Evolutionary conservation across 371 early-diverging fungal genomes (phyloP).

Genomic region (Apophysomyces elegans): DNA sequence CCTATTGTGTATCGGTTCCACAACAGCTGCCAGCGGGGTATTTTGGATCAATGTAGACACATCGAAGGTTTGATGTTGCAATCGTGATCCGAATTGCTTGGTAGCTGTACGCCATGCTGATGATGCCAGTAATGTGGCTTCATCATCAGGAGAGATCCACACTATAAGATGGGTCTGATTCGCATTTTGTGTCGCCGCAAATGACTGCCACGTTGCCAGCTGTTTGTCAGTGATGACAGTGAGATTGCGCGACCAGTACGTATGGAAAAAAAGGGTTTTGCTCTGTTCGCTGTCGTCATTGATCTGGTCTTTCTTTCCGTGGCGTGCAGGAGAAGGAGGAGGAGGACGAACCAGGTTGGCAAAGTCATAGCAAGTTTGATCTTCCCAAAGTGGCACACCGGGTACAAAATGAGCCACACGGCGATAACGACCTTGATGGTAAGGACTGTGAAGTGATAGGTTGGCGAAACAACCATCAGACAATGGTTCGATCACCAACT

Average conservation of each 20-base stretch:
- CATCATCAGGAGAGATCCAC: constrained; percentile 45
- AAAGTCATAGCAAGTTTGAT: constrained; percentile 54
- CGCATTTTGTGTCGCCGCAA: constrained; percentile 47
- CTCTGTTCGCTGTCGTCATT: constrained; percentile 11
- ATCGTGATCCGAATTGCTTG: constrained; percentile 11
- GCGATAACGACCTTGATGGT: constrained; percentile 26
- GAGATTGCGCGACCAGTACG: constrained; percentile 15
- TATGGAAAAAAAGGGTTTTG: constrained; percentile 35
- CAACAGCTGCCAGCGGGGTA: constrained; percentile 23
- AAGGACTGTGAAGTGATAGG: constrained; percentile 9
- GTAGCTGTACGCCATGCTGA: constrained; percentile 26
- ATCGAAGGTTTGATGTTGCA: constrained; percentile 5
- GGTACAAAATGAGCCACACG: constrained; percentile 42
- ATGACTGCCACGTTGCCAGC: constrained; percentile 44
- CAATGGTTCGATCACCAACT: constrained; percentile 34
- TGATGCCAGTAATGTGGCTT: constrained; percentile 18
- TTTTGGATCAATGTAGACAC: background rate
- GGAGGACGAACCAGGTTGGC: constrained; percentile 32
- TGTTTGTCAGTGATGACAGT: constrained; percentile 36
- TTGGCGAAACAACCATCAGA: constrained; percentile 13
- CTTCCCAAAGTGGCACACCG: constrained; percentile 50
- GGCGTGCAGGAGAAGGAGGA: too few relatives aligned
- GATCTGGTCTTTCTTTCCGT: background rate
- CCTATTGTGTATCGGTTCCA: constrained; percentile 1
- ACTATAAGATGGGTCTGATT: constrained; percentile 38